Percentiles rank a stretch among this genome's conserved stretches.
phyloP scores from a whole-genome alignment of 2,329 filamentous ascomycete genomes.

The Fusarium hostae region DNA sequence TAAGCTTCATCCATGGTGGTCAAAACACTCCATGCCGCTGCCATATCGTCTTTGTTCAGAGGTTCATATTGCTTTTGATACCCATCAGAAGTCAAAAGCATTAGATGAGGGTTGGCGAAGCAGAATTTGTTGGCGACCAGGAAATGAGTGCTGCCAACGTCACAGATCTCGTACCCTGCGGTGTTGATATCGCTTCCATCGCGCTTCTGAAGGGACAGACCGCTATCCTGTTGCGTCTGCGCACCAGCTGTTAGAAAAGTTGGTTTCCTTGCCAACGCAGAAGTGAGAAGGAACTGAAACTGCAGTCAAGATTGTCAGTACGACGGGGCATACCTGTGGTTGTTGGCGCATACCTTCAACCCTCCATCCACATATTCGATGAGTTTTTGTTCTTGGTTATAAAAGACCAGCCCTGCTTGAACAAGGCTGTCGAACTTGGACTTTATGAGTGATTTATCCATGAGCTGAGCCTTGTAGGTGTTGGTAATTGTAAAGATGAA shows the following conservation, averaged over 20 bases:
- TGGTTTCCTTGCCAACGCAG: neutral
- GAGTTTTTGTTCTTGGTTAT: neutral
- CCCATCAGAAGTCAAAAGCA: neutral
- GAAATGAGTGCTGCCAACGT: neutral
- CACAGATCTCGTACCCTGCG: neutral
- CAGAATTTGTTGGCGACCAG: constrained; percentile 1
- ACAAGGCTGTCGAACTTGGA: neutral
- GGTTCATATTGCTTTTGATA: neutral
- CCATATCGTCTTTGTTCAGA: neutral
- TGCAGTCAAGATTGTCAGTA: neutral
- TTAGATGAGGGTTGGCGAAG: neutral
- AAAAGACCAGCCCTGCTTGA: neutral
- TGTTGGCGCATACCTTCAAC: neutral
- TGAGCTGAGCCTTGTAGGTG: neutral
- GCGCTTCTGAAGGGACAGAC: rapidly evolving
- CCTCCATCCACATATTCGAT: neutral
- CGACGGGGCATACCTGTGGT: rapidly evolving
- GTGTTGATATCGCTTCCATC: neutral
- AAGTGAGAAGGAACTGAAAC: constrained; percentile 4
- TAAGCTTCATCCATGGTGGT: rapidly evolving
- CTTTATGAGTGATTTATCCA: neutral
- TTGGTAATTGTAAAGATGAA: neutral
- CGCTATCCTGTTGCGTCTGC: rapidly evolving
- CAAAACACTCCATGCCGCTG: neutral
- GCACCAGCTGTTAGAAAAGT: neutral